Percentiles rank a stretch among this genome's conserved stretches.
These are phyloP conservation scores for Jatropha multifida DNA, from an alignment of 441 rosid genomes.

Conservation along the genomic window DNA sequence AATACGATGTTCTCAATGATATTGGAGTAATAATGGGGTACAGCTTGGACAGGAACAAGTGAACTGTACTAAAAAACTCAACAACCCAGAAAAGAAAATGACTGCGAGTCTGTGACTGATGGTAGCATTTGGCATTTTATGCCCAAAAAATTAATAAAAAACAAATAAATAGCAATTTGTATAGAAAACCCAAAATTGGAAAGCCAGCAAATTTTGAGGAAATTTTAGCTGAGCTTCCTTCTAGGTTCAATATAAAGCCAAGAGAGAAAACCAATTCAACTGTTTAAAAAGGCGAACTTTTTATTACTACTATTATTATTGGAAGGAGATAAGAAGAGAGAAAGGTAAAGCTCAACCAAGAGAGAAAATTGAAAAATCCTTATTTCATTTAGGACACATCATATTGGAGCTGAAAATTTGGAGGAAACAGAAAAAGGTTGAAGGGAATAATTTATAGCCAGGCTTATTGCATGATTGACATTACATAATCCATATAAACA, in stretches of 20 bases:
- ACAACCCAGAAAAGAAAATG: conserved; percentile 29
- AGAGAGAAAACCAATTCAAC: conserved; percentile 13
- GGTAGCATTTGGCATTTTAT: conserved; percentile 23
- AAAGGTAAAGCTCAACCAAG: background rate
- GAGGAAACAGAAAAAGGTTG: conserved; percentile 14
- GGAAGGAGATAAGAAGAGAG: conserved; percentile 18
- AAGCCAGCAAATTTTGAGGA: conserved; percentile 7
- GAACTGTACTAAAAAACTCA: conserved; percentile 21
- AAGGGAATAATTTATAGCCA: conserved; percentile 29
- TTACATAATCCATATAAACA: conserved; percentile 7
- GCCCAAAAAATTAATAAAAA: background rate
- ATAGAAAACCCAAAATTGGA: conserved; percentile 22
- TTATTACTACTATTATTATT: background rate
- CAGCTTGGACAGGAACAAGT: conserved; percentile 29
- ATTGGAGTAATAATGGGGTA: conserved; percentile 30
- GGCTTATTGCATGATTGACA: conserved; percentile 30
- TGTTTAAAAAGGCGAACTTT: conserved; percentile 20
- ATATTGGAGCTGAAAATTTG: conserved; percentile 18
- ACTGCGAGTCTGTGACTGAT: conserved; percentile 18
- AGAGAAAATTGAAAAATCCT: conserved; percentile 1
- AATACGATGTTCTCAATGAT: conserved; percentile 2
- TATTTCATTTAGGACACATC: conserved; percentile 15
- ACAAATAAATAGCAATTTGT: background rate
- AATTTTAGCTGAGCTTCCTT: conserved; percentile 18
- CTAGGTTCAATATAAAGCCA: background rate